Evolutionary conservation across 2,329 filamentous ascomycete species (phyloP).

Genomic region (Alternaria ventricosa): DNA sequence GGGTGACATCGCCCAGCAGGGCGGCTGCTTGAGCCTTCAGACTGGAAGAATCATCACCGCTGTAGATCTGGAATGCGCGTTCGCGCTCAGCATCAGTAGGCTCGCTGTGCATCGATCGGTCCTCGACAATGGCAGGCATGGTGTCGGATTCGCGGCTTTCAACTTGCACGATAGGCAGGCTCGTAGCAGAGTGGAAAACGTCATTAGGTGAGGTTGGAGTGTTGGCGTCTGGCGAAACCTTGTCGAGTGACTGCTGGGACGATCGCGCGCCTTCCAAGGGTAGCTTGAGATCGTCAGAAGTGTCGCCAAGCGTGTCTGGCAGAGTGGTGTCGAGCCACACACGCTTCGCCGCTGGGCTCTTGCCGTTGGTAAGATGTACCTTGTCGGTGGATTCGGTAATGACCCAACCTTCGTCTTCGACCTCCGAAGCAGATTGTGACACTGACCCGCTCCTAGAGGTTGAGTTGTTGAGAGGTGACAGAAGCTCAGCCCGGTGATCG

Average conservation of each 20-base stretch:
- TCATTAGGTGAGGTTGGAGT: conserved; percentile 53
- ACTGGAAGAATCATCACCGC: conserved; percentile 82
- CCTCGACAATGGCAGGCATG: conserved; percentile 47
- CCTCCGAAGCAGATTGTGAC: conserved; percentile 42
- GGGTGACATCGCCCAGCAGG: conserved; percentile 78
- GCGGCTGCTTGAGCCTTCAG: conserved; percentile 80
- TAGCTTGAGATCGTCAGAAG: conserved; percentile 41
- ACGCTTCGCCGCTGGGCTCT: conserved; percentile 37
- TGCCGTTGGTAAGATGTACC: conserved; percentile 23
- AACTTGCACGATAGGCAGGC: conserved; percentile 59
- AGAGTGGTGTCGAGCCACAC: conserved; percentile 51
- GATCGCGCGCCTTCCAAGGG: conserved; percentile 49
- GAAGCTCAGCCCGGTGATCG: conserved; percentile 33
- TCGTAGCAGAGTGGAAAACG: conserved; percentile 56
- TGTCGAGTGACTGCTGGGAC: conserved; percentile 45
- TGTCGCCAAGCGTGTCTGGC: conserved; percentile 40
- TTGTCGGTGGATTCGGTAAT: conserved; percentile 39
- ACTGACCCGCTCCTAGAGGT: conserved; percentile 19
- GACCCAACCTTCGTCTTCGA: conserved; percentile 49
- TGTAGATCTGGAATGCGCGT: conserved; percentile 82
- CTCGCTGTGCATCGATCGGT: conserved; percentile 43
- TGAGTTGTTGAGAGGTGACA: conserved; percentile 29
- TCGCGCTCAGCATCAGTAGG: conserved; percentile 72
- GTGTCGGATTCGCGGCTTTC: conserved; percentile 53
- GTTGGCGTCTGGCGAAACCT: conserved; percentile 45